These are phyloP conservation scores for Tetrapisispora arboricola DNA, from an alignment of 805 yeast genomes.

Conservation along the genomic window DNA sequence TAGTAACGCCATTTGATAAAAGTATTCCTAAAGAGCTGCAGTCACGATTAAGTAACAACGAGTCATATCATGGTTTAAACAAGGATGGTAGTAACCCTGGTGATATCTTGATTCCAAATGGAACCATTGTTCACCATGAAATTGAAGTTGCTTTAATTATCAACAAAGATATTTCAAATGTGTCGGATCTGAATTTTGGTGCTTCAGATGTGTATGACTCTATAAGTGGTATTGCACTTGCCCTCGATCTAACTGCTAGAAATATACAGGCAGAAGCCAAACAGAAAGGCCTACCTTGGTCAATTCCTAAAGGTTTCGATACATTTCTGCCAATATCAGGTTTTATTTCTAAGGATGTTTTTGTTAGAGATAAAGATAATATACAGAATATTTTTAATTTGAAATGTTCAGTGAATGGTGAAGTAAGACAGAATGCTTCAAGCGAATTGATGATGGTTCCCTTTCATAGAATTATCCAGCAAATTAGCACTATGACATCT, in stretches of 20 bases:
- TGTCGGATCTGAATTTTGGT: slow-evolving; percentile 45
- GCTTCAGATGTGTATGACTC: slow-evolving; percentile 62
- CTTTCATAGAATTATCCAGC: slow-evolving; percentile 66
- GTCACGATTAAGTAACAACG: background rate
- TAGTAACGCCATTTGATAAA: slow-evolving; percentile 43
- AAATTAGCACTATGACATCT: slow-evolving; percentile 85
- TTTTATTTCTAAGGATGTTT: slow-evolving; percentile 52
- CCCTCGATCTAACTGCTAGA: slow-evolving; percentile 91
- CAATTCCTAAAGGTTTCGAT: slow-evolving; percentile 93
- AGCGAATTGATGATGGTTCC: slow-evolving; percentile 83
- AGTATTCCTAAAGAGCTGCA: slow-evolving; percentile 4
- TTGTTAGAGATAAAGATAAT: slow-evolving; percentile 47
- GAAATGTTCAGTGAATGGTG: slow-evolving; percentile 50
- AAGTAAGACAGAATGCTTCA: slow-evolving; percentile 57
- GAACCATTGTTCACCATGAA: slow-evolving; percentile 79
- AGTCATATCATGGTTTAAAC: slow-evolving; percentile 18
- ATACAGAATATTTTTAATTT: slow-evolving; percentile 32
- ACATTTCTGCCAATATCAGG: slow-evolving; percentile 85
- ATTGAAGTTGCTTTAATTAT: slow-evolving; percentile 80
- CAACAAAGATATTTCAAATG: slow-evolving; percentile 51
- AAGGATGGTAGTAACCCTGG: slow-evolving; percentile 39
- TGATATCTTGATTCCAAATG: slow-evolving; percentile 74
- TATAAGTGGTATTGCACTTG: slow-evolving; percentile 79
- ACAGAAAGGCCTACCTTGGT: slow-evolving; percentile 91
- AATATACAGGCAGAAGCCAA: slow-evolving; percentile 94